Base-by-base conservation (phyloP, 1,139 yeast genomes). In the Debaryomyces psychrophilus region DNA sequence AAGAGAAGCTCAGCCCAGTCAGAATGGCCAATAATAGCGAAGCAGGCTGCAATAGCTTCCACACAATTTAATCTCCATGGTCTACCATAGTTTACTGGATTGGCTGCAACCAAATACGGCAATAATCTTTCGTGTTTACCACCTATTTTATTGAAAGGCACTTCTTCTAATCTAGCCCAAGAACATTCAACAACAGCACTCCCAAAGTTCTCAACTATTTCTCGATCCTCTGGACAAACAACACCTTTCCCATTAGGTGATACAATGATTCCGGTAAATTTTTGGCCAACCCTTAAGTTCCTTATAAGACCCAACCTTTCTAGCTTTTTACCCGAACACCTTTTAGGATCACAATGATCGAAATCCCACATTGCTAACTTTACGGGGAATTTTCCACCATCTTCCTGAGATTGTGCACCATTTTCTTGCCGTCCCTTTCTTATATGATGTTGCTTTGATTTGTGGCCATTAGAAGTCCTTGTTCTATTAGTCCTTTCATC, bases 111-210 rank as follows among this genome's bases (percentile, higher is more conserved):
- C 48, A 93, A 71, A 59, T 92, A 93, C 0, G 99, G 99, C 50
- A 93, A 69, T 18, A 93, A 71, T 44, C 99, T 73, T 60, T 93
- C 97, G 59, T 90, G 78, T 52, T 81, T 83, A 3, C 99, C 99
- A 3, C 99, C 98, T 50, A 93, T 92, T 60, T 87, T 89, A 52
- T 77, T 72, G 65, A 93, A 93, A 1, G 99, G 99, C n/a, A 93
- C 83, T 63, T 93, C 99, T 47, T 90, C 96, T 18, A 95, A 65
- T 50, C 98, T 73, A 0, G 99, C 99, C 99, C 99, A 93, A 1
- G 97, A 90, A 67, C 98, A 93, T 63, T 93, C 99, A 1, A 93
- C 99, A 7, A 93, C 99, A 0, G 99, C 97, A 9, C 92, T 95
- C 28, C 99, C 99, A 44, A 74, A 67, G 37, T 76, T 74, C 58